Percentiles rank a stretch among this genome's conserved stretches.
Conservation (phyloP, 2,329 filamentous ascomycete genomes). For the Lomentospora prolificans region DNA sequence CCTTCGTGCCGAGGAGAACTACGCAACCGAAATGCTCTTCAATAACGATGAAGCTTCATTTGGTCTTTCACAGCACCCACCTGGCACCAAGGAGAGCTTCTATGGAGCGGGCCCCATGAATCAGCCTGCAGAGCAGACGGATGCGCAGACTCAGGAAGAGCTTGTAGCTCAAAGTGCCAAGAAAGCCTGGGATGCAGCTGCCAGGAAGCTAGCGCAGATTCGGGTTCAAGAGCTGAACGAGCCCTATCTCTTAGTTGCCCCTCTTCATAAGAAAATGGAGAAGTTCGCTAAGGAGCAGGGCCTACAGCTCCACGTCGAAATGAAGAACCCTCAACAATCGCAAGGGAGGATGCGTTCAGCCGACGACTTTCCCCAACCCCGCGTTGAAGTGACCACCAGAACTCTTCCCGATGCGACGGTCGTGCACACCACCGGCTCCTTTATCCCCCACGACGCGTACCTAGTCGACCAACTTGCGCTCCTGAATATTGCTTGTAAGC, state of each 20-base stretch:
- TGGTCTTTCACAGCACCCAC: conserved; percentile 37
- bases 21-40: conserved; percentile 56
- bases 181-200: conserved; percentile 56
- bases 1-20: conserved; percentile 74
- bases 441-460: conserved; percentile 64
- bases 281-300: conserved; percentile 50
- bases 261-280: conserved; percentile 47
- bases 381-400: conserved; percentile 43
- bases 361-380: conserved; percentile 38
- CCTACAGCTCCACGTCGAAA: conserved; percentile 44
- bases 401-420: conserved; percentile 53
- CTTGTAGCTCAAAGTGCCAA: conserved; percentile 56
- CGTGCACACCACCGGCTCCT: conserved; percentile 54
- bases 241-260: conserved; percentile 60
- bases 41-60: conserved; percentile 36
- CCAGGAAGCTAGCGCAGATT: conserved; percentile 47
- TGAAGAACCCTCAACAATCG: conserved; percentile 33
- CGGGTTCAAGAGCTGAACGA: conserved; percentile 62
- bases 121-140: conserved; percentile 41
- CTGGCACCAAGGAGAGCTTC: conserved; percentile 46
- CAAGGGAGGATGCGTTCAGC: conserved; percentile 40
- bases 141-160: conserved; percentile 47
- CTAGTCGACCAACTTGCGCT: conserved; percentile 76
- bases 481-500: conserved; percentile 72
- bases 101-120: conserved; percentile 58